Conservation (phyloP, 805 yeast genomes). For the Candida pseudoglaebosa region DNA sequence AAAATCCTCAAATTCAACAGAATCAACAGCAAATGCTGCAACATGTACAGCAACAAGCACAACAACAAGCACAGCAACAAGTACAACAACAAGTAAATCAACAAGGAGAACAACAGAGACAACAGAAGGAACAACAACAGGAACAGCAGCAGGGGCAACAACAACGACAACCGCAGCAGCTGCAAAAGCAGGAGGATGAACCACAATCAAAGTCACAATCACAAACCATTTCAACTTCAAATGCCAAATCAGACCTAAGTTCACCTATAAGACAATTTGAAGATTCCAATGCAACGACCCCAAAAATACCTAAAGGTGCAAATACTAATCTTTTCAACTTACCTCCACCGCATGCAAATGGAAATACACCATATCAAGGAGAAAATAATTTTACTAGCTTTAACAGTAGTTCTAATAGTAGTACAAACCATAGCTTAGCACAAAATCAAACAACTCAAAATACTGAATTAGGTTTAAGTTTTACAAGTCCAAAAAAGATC, state of each 20-base stretch:
- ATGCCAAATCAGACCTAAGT: conserved; percentile 35
- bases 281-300: conserved; percentile 20
- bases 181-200: conserved; percentile 3
- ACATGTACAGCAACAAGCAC: conserved; percentile 6
- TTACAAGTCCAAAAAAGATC: conserved; percentile 41
- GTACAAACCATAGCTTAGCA: conserved; percentile 2
- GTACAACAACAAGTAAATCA: conserved; percentile 5
- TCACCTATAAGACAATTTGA: conserved; percentile 27
- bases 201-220: conserved; percentile 5
- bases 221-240: conserved; percentile 7
- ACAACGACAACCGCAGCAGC: conserved; percentile 3
- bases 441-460: conserved; percentile 18
- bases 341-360: conserved; percentile 25
- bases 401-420: conserved; percentile 5
- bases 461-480: conserved; percentile 34
- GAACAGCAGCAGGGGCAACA: background rate
- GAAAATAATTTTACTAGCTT: conserved; percentile 3
- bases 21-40: conserved; percentile 7
- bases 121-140: conserved; percentile 2
- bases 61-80: conserved; percentile 7
- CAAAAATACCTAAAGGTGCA: conserved; percentile 29
- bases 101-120: background rate
- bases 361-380: conserved; percentile 3
- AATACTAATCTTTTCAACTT: conserved; percentile 25
- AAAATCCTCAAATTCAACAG: conserved; percentile 1